These are phyloP conservation scores for Bolboschoenoplectus hybrid DNA, from an alignment of 202 grass and related monocot species.

Conservation along the genomic window DNA sequence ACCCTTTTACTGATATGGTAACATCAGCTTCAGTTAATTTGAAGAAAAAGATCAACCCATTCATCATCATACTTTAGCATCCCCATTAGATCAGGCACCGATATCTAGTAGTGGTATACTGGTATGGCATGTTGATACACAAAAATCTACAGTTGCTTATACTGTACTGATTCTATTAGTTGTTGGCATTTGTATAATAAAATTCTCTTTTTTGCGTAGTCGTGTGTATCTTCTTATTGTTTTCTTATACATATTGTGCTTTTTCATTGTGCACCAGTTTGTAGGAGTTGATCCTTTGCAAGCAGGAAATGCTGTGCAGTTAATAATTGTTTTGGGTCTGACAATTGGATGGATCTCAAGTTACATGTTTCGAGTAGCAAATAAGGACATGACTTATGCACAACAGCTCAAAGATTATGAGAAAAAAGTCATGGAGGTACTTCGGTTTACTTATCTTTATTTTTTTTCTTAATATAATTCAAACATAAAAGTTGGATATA, in stretches of 20 bases:
- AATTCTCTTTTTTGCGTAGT: background rate
- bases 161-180: background rate
- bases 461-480: no score
- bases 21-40: background rate
- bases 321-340: conserved; percentile 84
- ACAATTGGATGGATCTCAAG: conserved; percentile 92
- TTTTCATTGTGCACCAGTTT: conserved; percentile 45
- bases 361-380: conserved; percentile 94
- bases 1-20: background rate
- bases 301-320: conserved; percentile 91
- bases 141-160: conserved; percentile 5
- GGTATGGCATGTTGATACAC: background rate
- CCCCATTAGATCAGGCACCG: background rate
- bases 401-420: conserved; percentile 93
- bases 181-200: background rate
- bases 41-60: background rate
- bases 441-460: no score
- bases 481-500: no score
- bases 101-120: background rate
- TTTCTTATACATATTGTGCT: background rate
- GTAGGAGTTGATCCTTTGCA: conserved; percentile 79
- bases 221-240: background rate
- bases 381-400: conserved; percentile 98
- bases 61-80: background rate
- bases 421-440: conserved; percentile 97